A percentile compares a stretch with the other conserved stretches of the same genome.
Evolutionary conservation across 1,284 basidiomycete species (phyloP).

Genomic region (Pulchroboletus neoregius): DNA sequence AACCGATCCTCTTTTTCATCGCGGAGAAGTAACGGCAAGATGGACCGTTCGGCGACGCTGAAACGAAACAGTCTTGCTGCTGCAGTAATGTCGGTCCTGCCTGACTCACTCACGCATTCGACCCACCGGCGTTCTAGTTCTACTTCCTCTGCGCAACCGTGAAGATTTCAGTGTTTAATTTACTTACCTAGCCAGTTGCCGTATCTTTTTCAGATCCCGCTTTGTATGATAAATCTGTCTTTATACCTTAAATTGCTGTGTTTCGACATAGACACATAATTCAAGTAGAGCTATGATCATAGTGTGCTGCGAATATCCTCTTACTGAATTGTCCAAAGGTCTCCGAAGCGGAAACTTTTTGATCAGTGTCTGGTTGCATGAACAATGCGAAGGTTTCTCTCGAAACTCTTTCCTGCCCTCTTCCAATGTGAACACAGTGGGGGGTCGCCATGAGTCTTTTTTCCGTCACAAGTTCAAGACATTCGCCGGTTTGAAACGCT

Average conservation of each 20-base stretch:
- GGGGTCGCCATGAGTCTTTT: slow-evolving; percentile 80
- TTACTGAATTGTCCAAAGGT: slow-evolving; percentile 91
- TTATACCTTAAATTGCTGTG: slow-evolving; percentile 12
- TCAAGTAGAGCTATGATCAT: slow-evolving; percentile 37
- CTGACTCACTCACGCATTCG: slow-evolving; percentile 47
- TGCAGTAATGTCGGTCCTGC: slow-evolving; percentile 56
- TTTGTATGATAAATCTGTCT: slow-evolving; percentile 5
- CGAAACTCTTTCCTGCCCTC: slow-evolving; percentile 52
- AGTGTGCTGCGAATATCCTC: slow-evolving; percentile 77
- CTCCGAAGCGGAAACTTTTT: slow-evolving; percentile 61
- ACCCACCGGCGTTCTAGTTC: slow-evolving; percentile 40
- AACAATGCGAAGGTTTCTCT: slow-evolving; percentile 87
- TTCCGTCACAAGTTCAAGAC: slow-evolving; percentile 80
- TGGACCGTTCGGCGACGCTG: slow-evolving; percentile 34
- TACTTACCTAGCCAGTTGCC: not conserved
- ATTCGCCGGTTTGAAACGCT: slow-evolving; percentile 93
- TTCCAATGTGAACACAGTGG: slow-evolving; percentile 80
- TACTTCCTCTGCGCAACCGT: slow-evolving; percentile 21
- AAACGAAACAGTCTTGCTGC: slow-evolving; percentile 61
- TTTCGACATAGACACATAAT: slow-evolving; percentile 13
- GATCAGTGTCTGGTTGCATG: slow-evolving; percentile 86
- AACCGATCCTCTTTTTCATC: slow-evolving; percentile 49
- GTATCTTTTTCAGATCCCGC: not conserved
- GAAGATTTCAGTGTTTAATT: not conserved
- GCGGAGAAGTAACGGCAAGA: slow-evolving; percentile 33